These are phyloP conservation scores for Extremus antarcticus DNA, from an alignment of 495 filamentous ascomycete species.

Conservation along the genomic window DNA sequence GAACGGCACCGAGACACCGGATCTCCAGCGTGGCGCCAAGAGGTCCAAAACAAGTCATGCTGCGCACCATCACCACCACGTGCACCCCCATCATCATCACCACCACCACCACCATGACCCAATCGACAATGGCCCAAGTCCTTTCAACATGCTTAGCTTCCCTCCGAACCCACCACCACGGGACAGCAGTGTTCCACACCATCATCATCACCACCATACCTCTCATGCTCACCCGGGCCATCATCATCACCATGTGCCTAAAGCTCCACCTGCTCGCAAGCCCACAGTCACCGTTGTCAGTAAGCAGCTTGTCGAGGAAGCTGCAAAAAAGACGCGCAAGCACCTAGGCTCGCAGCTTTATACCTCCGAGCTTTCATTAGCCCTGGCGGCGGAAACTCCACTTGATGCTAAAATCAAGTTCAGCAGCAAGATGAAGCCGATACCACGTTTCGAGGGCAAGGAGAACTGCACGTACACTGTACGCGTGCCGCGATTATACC, in stretches of 20 bases:
- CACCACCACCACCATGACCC: constrained; percentile 65
- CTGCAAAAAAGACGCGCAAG: constrained; percentile 58
- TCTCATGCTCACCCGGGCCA: constrained; percentile 16
- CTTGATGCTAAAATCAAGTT: constrained; percentile 49
- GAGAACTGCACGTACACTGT: constrained; percentile 87
- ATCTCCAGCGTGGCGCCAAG: constrained; percentile 42
- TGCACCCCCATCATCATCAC: constrained; percentile 35
- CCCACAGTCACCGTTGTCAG: constrained; percentile 35
- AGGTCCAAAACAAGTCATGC: constrained; percentile 30
- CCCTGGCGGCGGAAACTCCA: constrained; percentile 33
- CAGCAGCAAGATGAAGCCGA: constrained; percentile 57
- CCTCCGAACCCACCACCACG: constrained; percentile 2
- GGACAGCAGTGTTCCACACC: constrained; percentile 1
- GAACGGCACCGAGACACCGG: constrained; percentile 43
- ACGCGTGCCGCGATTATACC: constrained; percentile 69
- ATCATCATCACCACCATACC: constrained; percentile 21
- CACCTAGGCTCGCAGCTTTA: constrained; percentile 69
- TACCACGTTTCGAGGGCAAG: constrained; percentile 69
- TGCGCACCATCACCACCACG: constrained; percentile 38
- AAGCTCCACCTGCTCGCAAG: constrained; percentile 34
- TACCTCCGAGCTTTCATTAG: constrained; percentile 39
- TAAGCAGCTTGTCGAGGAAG: constrained; percentile 57
- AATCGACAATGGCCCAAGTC: constrained; percentile 34
- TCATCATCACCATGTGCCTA: constrained; percentile 34
- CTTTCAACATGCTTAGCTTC: constrained; percentile 21